Conservation (phyloP, 176 grass and related monocot species). For the Phoenix roebelenii region DNA sequence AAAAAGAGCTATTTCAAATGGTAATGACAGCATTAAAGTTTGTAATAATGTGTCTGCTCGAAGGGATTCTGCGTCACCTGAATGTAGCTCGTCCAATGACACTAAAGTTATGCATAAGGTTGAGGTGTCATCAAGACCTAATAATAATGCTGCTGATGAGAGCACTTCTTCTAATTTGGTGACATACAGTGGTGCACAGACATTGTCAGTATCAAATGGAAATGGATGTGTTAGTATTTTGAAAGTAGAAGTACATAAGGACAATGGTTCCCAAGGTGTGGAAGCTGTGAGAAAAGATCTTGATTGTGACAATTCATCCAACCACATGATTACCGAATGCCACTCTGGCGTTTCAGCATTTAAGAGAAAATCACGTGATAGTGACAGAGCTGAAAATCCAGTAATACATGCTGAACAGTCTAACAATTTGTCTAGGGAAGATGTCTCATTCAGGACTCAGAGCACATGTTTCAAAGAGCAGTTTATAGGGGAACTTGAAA, state of each 20-base stretch:
- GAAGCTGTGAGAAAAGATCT: constrained; percentile 15
- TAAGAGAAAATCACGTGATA: constrained; percentile 17
- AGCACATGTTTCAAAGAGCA: constrained; percentile 18
- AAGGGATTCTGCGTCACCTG: constrained; percentile 12
- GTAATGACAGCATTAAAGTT: constrained; percentile 30
- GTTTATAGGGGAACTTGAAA: constrained; percentile 36
- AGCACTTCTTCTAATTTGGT: constrained; percentile 19
- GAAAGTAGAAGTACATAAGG: constrained; percentile 3
- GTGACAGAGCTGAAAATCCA: constrained; percentile 19
- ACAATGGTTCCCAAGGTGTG: constrained; percentile 4
- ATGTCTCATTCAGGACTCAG: constrained; percentile 20
- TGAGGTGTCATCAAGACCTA: constrained; percentile 19
- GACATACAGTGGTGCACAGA: constrained; percentile 13
- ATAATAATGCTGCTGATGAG: constrained; percentile 15
- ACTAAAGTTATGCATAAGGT: constrained; percentile 19
- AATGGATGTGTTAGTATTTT: constrained; percentile 23
- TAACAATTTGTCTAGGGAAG: constrained; percentile 23
- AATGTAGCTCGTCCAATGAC: constrained; percentile 12
- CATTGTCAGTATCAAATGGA: constrained; percentile 27
- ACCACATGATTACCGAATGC: constrained; percentile 2
- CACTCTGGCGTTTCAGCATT: constrained; percentile 10
- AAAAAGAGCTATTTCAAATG: constrained; percentile 44
- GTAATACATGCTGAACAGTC: constrained; percentile 25
- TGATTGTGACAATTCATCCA: constrained; percentile 16
- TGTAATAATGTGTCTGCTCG: constrained; percentile 28